Base-by-base conservation (phyloP, 345 rosid genomes). In the Trapa bicornis region DNA sequence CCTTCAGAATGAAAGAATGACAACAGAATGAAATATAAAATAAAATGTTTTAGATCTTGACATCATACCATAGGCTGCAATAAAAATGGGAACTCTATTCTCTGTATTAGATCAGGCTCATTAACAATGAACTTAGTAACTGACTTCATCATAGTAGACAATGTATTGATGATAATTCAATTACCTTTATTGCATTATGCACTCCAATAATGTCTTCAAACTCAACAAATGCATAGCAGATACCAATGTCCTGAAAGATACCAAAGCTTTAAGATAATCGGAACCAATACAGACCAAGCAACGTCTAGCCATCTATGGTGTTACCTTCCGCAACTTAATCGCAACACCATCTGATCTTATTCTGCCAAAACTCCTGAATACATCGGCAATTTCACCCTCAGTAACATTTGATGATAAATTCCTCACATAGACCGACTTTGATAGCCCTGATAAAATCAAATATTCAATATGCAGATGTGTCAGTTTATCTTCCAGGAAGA, bases 141-240 rank as follows among this genome's bases (percentile, higher is more conserved):
- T 8, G 7, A 41, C 33, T 5, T 54, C 15, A 32, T 6, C 15
- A 33, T 35, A 58, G 38, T 10, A 58, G 9, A 10, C 63, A 33
- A 29, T 33, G 16, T 1, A 12, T 35, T 8, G 5, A 13, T 29
- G 10, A 0, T 2, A 8, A 35, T 61, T 75, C 47, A 57, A 50
- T 72, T 67, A 94, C 99, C 97, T 86, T 84, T 70, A 94, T 81
- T 72, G 97, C 97, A 79, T 91, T 91, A 69, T 89, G 96, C 67
- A 91, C 99, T 45, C 89, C 80, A 45, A 70, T 16, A 61, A 89
- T 79, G 79, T 94, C 99, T 84, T 91, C 99, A 70, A 83, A 94
- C 83, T 94, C 99, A 37, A 94, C 97, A 73, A 91, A 94, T 11
- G 99, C 99, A 75, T 89, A 94, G 84, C 97, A 94, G 50, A 89